Evolutionary conservation across 108 stramenopile species (phyloP), one percentile per base, ranked within the genome.

Genomic region (Cyclotella sp.): DNA sequence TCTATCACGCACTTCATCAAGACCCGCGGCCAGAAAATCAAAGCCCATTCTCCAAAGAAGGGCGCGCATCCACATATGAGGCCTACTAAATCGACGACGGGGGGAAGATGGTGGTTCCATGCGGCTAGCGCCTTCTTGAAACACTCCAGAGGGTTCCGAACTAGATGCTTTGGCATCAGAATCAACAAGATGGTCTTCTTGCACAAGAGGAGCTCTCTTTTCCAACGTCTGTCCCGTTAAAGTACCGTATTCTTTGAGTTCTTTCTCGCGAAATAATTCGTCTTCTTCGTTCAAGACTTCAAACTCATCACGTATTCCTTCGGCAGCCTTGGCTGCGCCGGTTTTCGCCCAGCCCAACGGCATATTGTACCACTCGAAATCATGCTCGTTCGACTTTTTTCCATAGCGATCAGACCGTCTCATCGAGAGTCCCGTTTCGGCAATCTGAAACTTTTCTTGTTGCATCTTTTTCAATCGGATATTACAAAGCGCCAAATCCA

Each of bases 401-500:
- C 53, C 68, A n/a, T 46, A 54, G 24, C 19, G 53, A 45, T 66
- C 47, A 13, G 1, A 27, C 19, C 43, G 59, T 11, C 44, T 41
- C 27, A 61, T 41, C 29, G 71, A 66, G 21, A 78, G 82, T 34
- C 94, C 94, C 30, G 85, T 77, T 39, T 90, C 63, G 15, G 94
- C 94, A 49, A 95, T 84, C 34, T 79, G 68, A 34, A 83, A 64
- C 62, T 91, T 91, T 10, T 86, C 84, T 49, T 79, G 67, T 68
- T 93, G 92, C 77, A 92, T 70, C 29, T 52, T 57, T 27, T 68
- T 74, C 83, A 95, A 72, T 27, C 67, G 16, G 41, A 75, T 75
- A 70, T 93, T 95, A 59, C 81, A 79, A 10, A 78, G 76, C 29
- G 88, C 89, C 66, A 95, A 83, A 61, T 95, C 92, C 27, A 79